Evolutionary conservation across 208 protist genomes (phyloP), one percentile per base, ranked within the genome.

Genomic region (Wallacemonas sp.): DNA sequence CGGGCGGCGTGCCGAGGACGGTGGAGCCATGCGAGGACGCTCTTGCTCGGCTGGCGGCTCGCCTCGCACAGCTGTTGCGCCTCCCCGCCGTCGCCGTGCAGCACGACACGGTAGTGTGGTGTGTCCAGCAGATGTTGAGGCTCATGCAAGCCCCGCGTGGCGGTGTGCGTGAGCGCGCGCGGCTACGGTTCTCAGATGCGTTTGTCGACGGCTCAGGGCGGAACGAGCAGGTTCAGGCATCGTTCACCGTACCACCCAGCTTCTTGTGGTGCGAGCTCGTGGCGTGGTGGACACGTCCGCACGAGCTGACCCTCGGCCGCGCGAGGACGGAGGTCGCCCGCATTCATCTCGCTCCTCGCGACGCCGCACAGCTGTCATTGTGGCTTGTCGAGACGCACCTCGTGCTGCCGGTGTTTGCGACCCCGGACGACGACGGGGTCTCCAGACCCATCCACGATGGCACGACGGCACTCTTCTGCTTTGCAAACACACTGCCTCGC

Each of bases 391-490:
- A 17, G 8, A 19, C 10, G 29, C 50, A 38, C 50, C 3, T 41
- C 6, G 50, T 57, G 30, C 30, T 57, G 50, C 29, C 50, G 15
- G 17, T 57, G 5, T 57, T 57, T 24, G 50, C 50, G 9, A n/a
- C n/a, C 46, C n/a, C 46, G 15, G 41, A 46, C 41, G 41, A 53
- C 3, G 45, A 4, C 30, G 10, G 8, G 30, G 26, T 37, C 30
- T 57, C 33, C 50, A 0, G 3, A n/a, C n/a, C n/a, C n/a, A n/a
- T n/a, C n/a, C n/a, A n/a, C 12, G 61, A 68, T 0, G 76, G 78
- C 34, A 61, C 66, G 29, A 81, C 76, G 9, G 57, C 76, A 5
- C 66, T 81, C 3, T 81, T 78, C 45, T 77, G 65, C 60, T 38
- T 72, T 29, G 45, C 54, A 61, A 29, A 55, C 62, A 29, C 54